Conservation (phyloP, 768 basidiomycete genomes). For the Pulveroboletus sp. region DNA sequence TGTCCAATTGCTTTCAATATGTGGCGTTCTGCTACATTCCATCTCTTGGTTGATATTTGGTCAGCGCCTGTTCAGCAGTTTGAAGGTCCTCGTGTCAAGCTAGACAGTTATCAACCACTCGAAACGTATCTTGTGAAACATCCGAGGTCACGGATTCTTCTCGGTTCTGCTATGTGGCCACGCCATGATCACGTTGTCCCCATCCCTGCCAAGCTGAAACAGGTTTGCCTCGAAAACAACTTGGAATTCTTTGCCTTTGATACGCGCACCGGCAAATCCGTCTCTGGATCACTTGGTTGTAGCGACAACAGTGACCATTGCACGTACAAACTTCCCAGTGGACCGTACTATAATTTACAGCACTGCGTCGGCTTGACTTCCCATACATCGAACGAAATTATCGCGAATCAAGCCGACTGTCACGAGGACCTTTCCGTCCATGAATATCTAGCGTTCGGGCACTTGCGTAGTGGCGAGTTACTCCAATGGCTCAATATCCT, state of each 20-base stretch:
- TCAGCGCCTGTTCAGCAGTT: background rate
- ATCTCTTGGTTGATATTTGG: slow-evolving; percentile 36
- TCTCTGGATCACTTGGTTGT: slow-evolving; percentile 2
- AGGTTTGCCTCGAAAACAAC: no score
- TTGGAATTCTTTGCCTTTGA: no score
- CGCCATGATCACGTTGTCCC: slow-evolving; percentile 3
- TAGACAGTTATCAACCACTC: slow-evolving; percentile 3
- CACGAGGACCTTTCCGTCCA: slow-evolving; percentile 40
- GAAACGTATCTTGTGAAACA: background rate
- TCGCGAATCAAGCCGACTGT: no score
- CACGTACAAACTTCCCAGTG: slow-evolving; percentile 29
- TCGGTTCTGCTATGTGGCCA: slow-evolving; percentile 33
- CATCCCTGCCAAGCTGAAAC: background rate
- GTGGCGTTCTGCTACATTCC: slow-evolving; percentile 4
- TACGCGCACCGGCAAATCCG: no score
- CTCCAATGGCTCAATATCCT: background rate
- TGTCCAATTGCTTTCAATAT: background rate
- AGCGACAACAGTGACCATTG: slow-evolving; percentile 20
- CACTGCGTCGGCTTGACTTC: slow-evolving; percentile 32
- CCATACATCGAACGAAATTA: no score
- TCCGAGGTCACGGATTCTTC: slow-evolving; percentile 27
- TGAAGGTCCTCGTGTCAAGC: background rate
- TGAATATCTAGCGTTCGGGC: slow-evolving; percentile 42
- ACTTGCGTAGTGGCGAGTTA: slow-evolving; percentile 37
- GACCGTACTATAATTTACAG: slow-evolving; percentile 35